Evolutionary conservation across 1,284 basidiomycete genomes (phyloP).

Genomic region (Rhodotorula sp.): DNA sequence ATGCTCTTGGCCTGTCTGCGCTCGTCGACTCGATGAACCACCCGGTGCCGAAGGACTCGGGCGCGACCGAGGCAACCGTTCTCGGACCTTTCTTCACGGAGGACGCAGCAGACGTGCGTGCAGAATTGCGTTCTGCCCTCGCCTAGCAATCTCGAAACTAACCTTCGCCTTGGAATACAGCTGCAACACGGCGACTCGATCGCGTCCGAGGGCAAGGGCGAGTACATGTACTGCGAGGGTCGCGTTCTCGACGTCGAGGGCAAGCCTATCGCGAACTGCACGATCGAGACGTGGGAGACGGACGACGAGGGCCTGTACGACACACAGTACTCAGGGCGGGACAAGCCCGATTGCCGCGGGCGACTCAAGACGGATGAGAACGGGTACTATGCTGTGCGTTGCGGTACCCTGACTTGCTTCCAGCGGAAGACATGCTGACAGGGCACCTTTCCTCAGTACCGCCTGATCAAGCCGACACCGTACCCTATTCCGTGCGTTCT

Average conservation of each 20-base stretch:
- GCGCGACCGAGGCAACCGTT: conserved; percentile 63
- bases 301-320: conserved; percentile 60
- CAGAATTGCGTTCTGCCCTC: too few species aligned
- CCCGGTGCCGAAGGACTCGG: conserved; percentile 56
- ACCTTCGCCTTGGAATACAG: conserved; percentile 48
- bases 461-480: conserved; percentile 70
- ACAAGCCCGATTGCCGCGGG: conserved; percentile 73
- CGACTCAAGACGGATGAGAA: conserved; percentile 64
- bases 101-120: conserved; percentile 69
- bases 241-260: conserved; percentile 61
- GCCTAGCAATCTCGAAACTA: neutral
- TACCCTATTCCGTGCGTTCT: conserved; percentile 68
- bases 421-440: too few species aligned
- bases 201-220: conserved; percentile 76
- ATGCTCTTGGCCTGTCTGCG: conserved; percentile 73
- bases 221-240: conserved; percentile 77
- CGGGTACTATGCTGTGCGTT: conserved; percentile 58
- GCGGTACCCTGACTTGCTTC: too few species aligned
- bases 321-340: conserved; percentile 62
- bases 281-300: conserved; percentile 86
- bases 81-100: conserved; percentile 83
- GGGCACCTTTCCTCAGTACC: conserved; percentile 3
- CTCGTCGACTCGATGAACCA: conserved; percentile 78
- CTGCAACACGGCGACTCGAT: conserved; percentile 64
- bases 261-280: conserved; percentile 64